Conservation (phyloP, 768 basidiomycete species). For the Coprinopsis cinerea region DNA sequence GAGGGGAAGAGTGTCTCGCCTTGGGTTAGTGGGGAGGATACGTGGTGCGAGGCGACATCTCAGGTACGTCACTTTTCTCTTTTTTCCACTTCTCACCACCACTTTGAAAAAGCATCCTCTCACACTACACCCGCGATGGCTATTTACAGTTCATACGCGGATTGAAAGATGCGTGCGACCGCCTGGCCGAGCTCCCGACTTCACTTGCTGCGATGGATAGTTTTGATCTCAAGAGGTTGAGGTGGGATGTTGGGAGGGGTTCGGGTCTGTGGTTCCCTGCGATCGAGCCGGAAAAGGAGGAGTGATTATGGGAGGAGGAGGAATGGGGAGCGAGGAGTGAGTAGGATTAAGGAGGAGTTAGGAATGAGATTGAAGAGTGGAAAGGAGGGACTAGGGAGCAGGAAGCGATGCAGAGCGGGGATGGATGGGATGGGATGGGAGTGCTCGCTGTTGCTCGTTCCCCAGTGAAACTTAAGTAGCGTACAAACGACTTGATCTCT, state of each 20-base stretch:
- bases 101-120: background rate
- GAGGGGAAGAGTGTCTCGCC: background rate
- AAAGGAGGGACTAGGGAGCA: no score
- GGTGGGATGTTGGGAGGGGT: constrained; percentile 37
- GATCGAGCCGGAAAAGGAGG: no score
- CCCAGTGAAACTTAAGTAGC: no score
- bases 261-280: constrained; percentile 50
- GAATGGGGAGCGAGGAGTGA: no score
- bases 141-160: constrained; percentile 36
- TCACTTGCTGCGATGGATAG: constrained; percentile 25
- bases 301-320: no score
- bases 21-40: background rate
- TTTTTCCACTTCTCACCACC: background rate
- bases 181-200: constrained; percentile 31
- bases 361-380: no score
- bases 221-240: constrained; percentile 36
- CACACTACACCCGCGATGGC: no score
- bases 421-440: no score
- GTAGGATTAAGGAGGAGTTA: no score
- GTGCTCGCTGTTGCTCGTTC: no score
- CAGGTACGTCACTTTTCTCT: background rate
- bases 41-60: background rate
- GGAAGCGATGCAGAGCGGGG: no score
- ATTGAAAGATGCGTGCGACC: constrained; percentile 31
- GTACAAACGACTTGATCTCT: no score